Evolutionary conservation across 768 basidiomycete genomes (phyloP).

Genomic region (Boletus rubropictus): DNA sequence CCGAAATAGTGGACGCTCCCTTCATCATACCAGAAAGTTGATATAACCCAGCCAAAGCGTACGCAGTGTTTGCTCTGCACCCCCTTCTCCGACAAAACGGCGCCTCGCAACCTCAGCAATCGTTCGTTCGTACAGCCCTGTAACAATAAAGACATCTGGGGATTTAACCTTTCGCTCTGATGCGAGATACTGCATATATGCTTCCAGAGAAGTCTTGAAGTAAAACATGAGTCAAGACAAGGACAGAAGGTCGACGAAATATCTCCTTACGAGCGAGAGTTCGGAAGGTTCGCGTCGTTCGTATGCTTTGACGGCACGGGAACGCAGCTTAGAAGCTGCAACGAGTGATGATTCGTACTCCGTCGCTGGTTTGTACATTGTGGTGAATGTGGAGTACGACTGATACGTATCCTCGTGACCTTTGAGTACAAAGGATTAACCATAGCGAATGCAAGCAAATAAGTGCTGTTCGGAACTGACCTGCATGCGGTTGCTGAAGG

Average conservation of each 20-base stretch:
- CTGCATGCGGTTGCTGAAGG: slow-evolving; percentile 70
- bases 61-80: slow-evolving; percentile 53
- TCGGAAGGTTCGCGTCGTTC: slow-evolving; percentile 62
- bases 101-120: slow-evolving; percentile 65
- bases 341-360: slow-evolving; percentile 77
- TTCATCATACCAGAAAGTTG: slow-evolving; percentile 55
- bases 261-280: slow-evolving; percentile 46
- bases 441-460: neutral
- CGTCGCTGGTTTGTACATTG: slow-evolving; percentile 62
- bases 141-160: slow-evolving; percentile 53
- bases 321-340: slow-evolving; percentile 66
- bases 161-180: slow-evolving; percentile 57
- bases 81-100: slow-evolving; percentile 47
- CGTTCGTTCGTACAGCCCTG: slow-evolving; percentile 64
- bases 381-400: slow-evolving; percentile 85
- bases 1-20: neutral
- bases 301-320: slow-evolving; percentile 53
- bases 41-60: slow-evolving; percentile 72
- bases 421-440: slow-evolving; percentile 27
- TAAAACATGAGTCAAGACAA: slow-evolving; percentile 14
- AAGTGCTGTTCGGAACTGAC: slow-evolving; percentile 33
- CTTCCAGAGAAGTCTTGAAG: slow-evolving; percentile 42
- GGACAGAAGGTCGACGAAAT: neutral
- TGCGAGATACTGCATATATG: slow-evolving; percentile 57
- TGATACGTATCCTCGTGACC: slow-evolving; percentile 79